These are phyloP conservation scores for Thinopyrum elongatum DNA, from an alignment of 176 grass and related monocot species.

Conservation along the genomic window DNA sequence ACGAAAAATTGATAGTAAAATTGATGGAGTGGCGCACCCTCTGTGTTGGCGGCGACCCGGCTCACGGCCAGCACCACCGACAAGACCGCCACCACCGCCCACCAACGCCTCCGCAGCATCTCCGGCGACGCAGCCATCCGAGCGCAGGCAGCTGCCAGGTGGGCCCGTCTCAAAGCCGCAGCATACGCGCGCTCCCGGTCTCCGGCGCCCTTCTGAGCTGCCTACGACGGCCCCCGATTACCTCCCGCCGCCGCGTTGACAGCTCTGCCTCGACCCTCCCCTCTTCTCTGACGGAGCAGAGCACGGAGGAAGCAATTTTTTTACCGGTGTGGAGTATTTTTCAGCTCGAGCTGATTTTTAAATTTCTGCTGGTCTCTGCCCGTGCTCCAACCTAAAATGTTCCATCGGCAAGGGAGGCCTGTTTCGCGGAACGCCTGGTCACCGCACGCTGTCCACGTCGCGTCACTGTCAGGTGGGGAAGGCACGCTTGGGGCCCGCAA, in stretches of 20 bases:
- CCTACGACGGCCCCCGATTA: background rate
- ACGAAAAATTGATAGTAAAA: background rate
- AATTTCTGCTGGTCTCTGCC: conserved; percentile 14
- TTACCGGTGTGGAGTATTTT: background rate
- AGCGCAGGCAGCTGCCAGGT: background rate
- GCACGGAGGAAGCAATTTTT: background rate
- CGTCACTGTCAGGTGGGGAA: background rate
- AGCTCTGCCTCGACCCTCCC: background rate
- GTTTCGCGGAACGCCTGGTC: background rate
- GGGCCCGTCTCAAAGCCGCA: background rate
- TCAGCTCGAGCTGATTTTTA: conserved; percentile 21
- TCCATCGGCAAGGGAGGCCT: conserved; percentile 34
- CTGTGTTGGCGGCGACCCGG: conserved; percentile 45
- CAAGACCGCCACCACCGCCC: conserved; percentile 5
- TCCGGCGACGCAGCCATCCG: conserved; percentile 14
- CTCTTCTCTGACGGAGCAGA: background rate
- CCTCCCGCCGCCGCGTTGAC: conserved; percentile 8
- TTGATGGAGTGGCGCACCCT: conserved; percentile 30
- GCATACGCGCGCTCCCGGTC: background rate
- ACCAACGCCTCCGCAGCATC: background rate
- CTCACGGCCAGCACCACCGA: background rate
- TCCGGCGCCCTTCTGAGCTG: background rate
- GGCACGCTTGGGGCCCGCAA: accelerated
- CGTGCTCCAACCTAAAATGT: conserved; percentile 21
- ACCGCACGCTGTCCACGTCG: background rate